Percentiles rank a stretch among this genome's conserved stretches.
Evolutionary conservation across 2,329 filamentous ascomycete species (phyloP).

Genomic region (Fonsecaea pedrosoi): DNA sequence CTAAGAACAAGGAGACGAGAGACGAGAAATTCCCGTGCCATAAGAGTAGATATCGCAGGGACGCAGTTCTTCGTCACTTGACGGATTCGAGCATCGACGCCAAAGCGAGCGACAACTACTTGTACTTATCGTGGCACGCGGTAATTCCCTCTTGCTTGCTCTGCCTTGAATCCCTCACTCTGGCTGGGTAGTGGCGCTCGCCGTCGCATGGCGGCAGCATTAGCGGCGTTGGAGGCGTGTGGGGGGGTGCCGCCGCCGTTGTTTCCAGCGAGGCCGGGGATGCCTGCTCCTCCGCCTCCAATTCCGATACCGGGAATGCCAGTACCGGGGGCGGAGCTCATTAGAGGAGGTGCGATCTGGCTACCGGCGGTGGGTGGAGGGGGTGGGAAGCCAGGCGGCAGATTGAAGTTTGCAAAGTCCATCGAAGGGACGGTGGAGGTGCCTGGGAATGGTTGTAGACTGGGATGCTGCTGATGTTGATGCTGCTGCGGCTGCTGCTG

Average conservation of each 20-base stretch:
- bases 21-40: too few species aligned
- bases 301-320: slow-evolving; percentile 49
- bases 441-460: slow-evolving; percentile 44
- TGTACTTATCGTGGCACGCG: slow-evolving; percentile 47
- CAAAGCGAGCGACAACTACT: neutral
- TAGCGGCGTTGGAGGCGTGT: slow-evolving; percentile 40
- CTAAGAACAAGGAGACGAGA: too few species aligned
- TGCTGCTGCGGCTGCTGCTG: slow-evolving; percentile 40
- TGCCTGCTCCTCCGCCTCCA: slow-evolving; percentile 9
- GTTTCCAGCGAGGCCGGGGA: slow-evolving; percentile 44
- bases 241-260: slow-evolving; percentile 40
- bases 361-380: slow-evolving; percentile 56
- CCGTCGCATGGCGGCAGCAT: slow-evolving; percentile 50
- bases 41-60: too few species aligned
- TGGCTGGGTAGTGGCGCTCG: slow-evolving; percentile 80
- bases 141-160: slow-evolving; percentile 68
- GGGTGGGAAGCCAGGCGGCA: slow-evolving; percentile 60
- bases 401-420: slow-evolving; percentile 44
- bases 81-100: neutral
- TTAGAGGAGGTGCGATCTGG: neutral
- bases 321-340: slow-evolving; percentile 35
- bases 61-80: neutral
- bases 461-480: slow-evolving; percentile 44
- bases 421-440: slow-evolving; percentile 49
- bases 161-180: slow-evolving; percentile 78